Conservation (phyloP, 2,329 filamentous ascomycete species). For the Sarocladium strictum region DNA sequence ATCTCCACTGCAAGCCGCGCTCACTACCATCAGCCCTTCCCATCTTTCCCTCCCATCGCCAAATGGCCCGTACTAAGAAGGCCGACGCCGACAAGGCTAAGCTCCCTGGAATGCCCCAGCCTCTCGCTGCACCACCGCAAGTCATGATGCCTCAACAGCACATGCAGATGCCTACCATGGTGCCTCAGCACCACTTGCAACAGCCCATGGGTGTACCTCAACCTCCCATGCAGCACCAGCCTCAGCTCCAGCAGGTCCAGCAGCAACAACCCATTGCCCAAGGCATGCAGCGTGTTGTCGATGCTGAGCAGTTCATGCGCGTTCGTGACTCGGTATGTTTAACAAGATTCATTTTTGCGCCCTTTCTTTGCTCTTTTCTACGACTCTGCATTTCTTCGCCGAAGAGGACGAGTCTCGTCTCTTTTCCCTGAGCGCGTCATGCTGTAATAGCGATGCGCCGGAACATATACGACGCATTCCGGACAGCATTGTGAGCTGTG, state of each 20-base stretch:
- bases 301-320: conserved; percentile 70
- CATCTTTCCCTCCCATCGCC: conserved; percentile 11
- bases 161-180: conserved; percentile 26
- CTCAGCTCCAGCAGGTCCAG: conserved; percentile 13
- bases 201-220: conserved; percentile 18
- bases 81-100: conserved; percentile 31
- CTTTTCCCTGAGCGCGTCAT: not conserved
- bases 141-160: conserved; percentile 30
- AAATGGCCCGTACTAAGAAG: conserved; percentile 43
- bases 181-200: conserved; percentile 29
- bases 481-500: not conserved
- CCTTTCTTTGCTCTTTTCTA: not conserved
- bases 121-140: conserved; percentile 23
- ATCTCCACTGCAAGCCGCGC: conserved; percentile 6
- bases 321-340: conserved; percentile 75
- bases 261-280: conserved; percentile 8
- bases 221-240: conserved; percentile 8
- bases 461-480: not conserved
- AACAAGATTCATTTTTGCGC: conserved; percentile 11
- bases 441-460: not conserved
- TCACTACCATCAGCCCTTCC: not conserved
- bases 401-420: not conserved
- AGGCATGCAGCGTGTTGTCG: conserved; percentile 36
- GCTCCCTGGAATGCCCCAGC: conserved; percentile 17
- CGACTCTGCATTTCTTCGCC: conserved; percentile 5